Evolutionary conservation across 441 rosid genomes (phyloP).

Genomic region (Biscutella auriculata): DNA sequence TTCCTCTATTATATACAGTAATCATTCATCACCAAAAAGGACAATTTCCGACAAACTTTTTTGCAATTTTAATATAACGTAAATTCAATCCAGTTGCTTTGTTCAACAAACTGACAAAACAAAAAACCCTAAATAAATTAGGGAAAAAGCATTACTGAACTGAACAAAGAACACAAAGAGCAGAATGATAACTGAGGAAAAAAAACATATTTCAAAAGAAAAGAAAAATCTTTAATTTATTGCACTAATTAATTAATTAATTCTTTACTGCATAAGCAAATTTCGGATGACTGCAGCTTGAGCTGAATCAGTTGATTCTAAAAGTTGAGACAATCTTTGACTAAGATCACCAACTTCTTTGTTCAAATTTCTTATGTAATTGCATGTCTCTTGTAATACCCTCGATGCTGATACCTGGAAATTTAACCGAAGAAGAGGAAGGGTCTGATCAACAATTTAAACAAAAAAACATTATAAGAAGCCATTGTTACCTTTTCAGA

Average conservation of each 20-base stretch:
- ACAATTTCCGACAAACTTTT: neutral
- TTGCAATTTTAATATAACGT: conserved; percentile 2
- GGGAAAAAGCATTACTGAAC: neutral
- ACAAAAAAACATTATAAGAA: neutral
- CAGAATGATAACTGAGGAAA: neutral
- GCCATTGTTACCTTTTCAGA: conserved; percentile 44
- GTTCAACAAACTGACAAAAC: conserved; percentile 6
- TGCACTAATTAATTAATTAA: neutral
- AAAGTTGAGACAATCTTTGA: conserved; percentile 51
- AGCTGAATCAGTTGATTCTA: conserved; percentile 52
- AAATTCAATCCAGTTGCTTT: conserved; percentile 9
- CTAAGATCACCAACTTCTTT: conserved; percentile 66
- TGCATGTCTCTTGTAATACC: conserved; percentile 67
- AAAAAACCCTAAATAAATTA: neutral
- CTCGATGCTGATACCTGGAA: conserved; percentile 51
- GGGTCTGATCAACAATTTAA: neutral
- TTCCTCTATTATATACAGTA: neutral
- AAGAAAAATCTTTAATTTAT: neutral
- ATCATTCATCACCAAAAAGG: neutral
- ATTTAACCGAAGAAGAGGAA: neutral
- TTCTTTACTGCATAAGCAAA: conserved; percentile 28
- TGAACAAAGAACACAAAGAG: neutral
- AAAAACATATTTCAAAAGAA: neutral
- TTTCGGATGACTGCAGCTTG: conserved; percentile 68
- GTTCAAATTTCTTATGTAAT: conserved; percentile 56